Conservation (phyloP, 2,329 filamentous ascomycete genomes). For the Pseudohalonectria lignicola region DNA sequence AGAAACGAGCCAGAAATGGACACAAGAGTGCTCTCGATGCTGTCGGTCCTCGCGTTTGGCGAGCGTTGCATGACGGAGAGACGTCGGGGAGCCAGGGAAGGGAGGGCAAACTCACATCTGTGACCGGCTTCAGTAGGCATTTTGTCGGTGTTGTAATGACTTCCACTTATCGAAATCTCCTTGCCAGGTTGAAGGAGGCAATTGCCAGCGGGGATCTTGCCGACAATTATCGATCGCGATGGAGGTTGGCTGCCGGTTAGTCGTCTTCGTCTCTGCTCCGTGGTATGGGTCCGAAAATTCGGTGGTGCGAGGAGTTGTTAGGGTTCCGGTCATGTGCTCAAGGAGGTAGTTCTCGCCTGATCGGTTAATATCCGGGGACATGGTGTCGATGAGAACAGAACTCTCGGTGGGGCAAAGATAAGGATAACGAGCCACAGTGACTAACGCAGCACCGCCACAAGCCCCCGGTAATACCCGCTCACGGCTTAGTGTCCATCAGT, state of each 20-base stretch:
- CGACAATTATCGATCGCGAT: constrained; percentile 1
- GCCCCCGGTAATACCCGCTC: too few species aligned
- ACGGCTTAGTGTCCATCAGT: too few species aligned
- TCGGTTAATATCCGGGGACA: too few species aligned
- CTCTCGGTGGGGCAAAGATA: too few species aligned
- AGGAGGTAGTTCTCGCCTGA: too few species aligned
- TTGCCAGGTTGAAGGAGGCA: constrained; percentile 3
- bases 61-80: too few species aligned
- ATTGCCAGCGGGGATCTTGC: neutral
- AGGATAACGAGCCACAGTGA: too few species aligned
- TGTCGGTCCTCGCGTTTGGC: too few species aligned
- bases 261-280: neutral
- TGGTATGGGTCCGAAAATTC: neutral
- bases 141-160: constrained; percentile 34
- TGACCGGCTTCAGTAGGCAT: constrained; percentile 85
- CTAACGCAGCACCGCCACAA: too few species aligned
- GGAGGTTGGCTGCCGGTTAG: constrained; percentile 1
- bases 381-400: too few species aligned
- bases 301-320: neutral
- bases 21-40: neutral
- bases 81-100: constrained; percentile 5
- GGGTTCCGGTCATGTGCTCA: constrained; percentile 1
- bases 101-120: constrained; percentile 59
- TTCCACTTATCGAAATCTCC: constrained; percentile 4
- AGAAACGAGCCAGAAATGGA: neutral